Evolutionary conservation across 2,329 filamentous ascomycete species (phyloP), one percentile per base, ranked within the genome.

Genomic region (Graphilbum fragrans): DNA sequence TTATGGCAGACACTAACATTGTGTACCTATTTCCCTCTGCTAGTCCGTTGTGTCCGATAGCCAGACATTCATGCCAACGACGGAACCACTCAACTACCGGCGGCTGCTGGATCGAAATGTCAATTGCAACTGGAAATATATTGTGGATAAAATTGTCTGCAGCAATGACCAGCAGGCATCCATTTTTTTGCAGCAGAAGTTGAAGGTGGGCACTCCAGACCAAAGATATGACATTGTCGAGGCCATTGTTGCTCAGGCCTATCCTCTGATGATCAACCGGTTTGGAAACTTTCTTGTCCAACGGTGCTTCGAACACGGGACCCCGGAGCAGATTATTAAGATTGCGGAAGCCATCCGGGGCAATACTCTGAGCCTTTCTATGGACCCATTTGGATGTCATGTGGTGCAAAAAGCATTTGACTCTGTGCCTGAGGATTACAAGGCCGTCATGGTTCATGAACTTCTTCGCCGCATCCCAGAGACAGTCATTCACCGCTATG

Each of bases 111-210:
- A 98, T 56, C 87, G 88, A 55, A 94, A 90, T 57, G 86, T 94
- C 61, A 94, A 85, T 55, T 96, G 90, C 65, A 93, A 98, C 66
- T 98, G 90, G 92, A 94, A 92, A 65, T 95, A 94, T 59, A 95
- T 98, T 52, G 92, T 98, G 42, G 90, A 98, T 67, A 96, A 96
- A 70, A 98, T 98, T 57, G 88, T 98, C 50, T 93, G 86, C 74
- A 95, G 88, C 66, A 96, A 98, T 60, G 92, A 98, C 57, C 92
- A 98, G 62, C 92, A 98, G 62, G 92, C 93, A 10, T 98, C 92
- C 2, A 96, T 98, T 54, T 98, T 98, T 63, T 70, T 98, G 35
- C 92, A 98, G 60, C 92, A 98, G 65, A 98, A 98, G 67, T 82
- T 98, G 52, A 98, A 98, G 66, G 84, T 95, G 47, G 88, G 88